Evolutionary conservation across 371 early-diverging fungal species (phyloP).

Genomic region (Rhizopus delemar): DNA sequence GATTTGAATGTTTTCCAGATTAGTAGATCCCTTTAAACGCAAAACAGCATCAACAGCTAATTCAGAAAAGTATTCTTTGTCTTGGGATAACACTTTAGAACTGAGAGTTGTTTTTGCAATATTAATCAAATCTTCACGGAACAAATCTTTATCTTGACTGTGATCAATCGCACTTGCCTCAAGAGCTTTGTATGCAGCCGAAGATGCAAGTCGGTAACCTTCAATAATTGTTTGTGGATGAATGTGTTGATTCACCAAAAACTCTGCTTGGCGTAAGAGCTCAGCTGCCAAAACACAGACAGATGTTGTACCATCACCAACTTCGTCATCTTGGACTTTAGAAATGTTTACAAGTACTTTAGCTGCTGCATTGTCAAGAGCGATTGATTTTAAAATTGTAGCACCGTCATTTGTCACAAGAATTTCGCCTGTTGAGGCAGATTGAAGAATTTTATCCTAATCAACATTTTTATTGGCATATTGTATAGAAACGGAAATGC

Average conservation of each 20-base stretch:
- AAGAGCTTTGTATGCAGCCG: conserved; percentile 86
- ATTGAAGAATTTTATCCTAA: conserved; percentile 97
- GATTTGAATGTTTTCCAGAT: conserved; percentile 98
- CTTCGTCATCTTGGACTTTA: conserved; percentile 99
- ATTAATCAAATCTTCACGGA: conserved; percentile 89
- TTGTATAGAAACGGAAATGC: not conserved
- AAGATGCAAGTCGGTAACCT: conserved; percentile 94
- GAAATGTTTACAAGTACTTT: conserved; percentile 98
- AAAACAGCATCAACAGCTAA: conserved; percentile 98
- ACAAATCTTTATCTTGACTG: conserved; percentile 62
- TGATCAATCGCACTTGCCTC: conserved; percentile 85
- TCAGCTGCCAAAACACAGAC: conserved; percentile 98
- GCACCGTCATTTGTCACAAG: conserved; percentile 99
- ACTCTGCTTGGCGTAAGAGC: conserved; percentile 96
- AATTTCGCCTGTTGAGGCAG: conserved; percentile 82
- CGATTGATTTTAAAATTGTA: conserved; percentile 98
- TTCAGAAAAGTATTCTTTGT: conserved; percentile 96
- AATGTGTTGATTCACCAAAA: conserved; percentile 89
- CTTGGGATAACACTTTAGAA: conserved; percentile 96
- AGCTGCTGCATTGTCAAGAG: conserved; percentile 98
- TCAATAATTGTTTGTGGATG: conserved; percentile 99
- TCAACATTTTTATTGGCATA: conserved; percentile 3
- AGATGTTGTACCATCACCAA: conserved; percentile 99
- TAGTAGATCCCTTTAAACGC: conserved; percentile 93
- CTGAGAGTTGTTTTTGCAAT: conserved; percentile 98